Evolutionary conservation across 306 rosid genomes (phyloP), one percentile per base, ranked within the genome.

Genomic region (Vigna trinervia): DNA sequence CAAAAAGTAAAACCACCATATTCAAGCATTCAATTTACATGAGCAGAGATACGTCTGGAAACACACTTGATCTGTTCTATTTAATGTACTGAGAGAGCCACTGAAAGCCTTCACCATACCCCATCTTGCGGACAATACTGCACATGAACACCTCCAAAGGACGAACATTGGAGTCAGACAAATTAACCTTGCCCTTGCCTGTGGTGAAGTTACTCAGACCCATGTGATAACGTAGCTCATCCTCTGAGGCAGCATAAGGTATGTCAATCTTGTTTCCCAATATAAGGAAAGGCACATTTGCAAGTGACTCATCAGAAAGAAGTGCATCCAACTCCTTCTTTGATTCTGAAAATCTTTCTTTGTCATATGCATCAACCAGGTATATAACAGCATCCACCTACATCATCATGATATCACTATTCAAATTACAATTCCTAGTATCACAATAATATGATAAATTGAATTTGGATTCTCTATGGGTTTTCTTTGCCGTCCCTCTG

Each of bases 81-180:
- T 92, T 85, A 76, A 92, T 89, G 85, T 92, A 92, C 81, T 92
- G 97, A 74, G 97, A 92, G 57, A 92, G 80, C 97, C 97, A 92
- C 86, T 84, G 82, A 63, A 92, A 92, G 78, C 97, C 97, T 62
- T 92, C 97, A 0, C 97, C 97, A 15, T 92, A 92, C 3, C 94
- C 97, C 97, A 91, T 92, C 85, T 92, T 92, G 76, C 94, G 94
- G 60, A 92, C 94, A 39, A 92, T 92, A 53, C 97, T 92, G 86
- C 97, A 92, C 97, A 92, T 92, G 83, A 89, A 92, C n/a, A 92
- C 94, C 80, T 92, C 94, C 17, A 92, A 69, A 50, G 94, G 94
- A 12, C 97, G 94, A 52, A 92, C 91, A 71, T 81, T 84, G 58
- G 94, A 77, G 80, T 85, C 91, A 0, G 71, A 63, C 83, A 92